These are phyloP conservation scores for Curvularia sp. DNA, from an alignment of 2,329 filamentous ascomycete species.

Conservation along the genomic window DNA sequence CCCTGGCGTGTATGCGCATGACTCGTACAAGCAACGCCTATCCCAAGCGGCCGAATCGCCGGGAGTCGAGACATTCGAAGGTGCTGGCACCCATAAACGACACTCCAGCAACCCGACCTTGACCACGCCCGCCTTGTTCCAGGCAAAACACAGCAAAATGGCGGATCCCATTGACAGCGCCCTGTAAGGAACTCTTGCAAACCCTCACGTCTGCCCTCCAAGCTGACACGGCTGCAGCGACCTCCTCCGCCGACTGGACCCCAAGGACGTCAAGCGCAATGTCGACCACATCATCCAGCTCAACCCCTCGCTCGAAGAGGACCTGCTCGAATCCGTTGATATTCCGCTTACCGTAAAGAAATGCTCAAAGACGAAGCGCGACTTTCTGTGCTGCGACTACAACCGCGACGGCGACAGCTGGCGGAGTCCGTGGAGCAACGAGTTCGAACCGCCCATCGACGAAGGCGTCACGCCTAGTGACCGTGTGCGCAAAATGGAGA, in stretches of 20 bases:
- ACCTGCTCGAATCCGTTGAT: conserved; percentile 96
- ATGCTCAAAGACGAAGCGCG: conserved; percentile 86
- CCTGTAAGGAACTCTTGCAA: conserved; percentile 62
- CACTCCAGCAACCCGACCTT: conserved; percentile 25
- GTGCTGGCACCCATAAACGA: conserved; percentile 26
- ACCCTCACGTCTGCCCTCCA: neutral
- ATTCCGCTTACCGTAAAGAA: conserved; percentile 87
- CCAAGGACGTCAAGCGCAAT: conserved; percentile 87
- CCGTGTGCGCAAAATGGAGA: conserved; percentile 89
- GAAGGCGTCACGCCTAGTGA: conserved; percentile 91
- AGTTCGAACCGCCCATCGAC: conserved; percentile 88
- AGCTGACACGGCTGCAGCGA: conserved; percentile 66
- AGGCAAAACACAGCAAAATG: conserved; percentile 32
- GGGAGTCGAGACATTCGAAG: conserved; percentile 28
- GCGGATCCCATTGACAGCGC: conserved; percentile 67
- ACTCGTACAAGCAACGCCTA: conserved; percentile 27
- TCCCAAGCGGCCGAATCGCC: conserved; percentile 25
- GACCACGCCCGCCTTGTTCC: conserved; percentile 24
- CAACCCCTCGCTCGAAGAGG: conserved; percentile 91
- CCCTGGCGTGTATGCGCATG: conserved; percentile 19
- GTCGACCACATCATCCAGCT: conserved; percentile 88
- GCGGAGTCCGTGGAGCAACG: conserved; percentile 98
- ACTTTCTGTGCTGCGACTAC: conserved; percentile 99
- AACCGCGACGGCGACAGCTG: conserved; percentile 99
- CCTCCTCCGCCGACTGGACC: conserved; percentile 96